Evolutionary conservation across 495 filamentous ascomycete genomes (phyloP), one percentile per base, ranked within the genome.

Genomic region (Hamigera avellanea): DNA sequence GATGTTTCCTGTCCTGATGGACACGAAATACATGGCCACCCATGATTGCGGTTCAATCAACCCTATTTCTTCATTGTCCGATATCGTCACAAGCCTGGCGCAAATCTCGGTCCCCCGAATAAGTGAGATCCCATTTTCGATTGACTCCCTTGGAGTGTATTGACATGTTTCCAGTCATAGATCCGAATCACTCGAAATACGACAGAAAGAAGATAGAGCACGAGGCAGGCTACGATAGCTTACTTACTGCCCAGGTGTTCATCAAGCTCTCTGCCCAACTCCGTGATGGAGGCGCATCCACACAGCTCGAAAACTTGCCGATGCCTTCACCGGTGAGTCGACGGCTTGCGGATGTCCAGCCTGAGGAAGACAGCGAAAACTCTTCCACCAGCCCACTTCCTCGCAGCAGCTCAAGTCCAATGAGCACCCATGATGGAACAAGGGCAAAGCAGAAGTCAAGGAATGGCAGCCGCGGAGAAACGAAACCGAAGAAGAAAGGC

Each of bases 1-100:
- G 19, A 42, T 77, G 6, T 89, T 89, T 49, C 83, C 86, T 0
- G 36, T 67, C 13, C 54, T 91, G 12, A 57, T 86, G 5, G 86
- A 93, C 46, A 89, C 84, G 0, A 89, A 89, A 46, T 86, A 78
- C 41, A 65, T 93, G 36, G 71, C 74, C 14, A 78, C 75, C 5
- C 62, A 72, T 40, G 60, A 65, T 47, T 62, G 63, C 49, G 64
- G 69, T 27, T 64, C 62, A 15, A 66, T 64, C 12, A 67, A 73
- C 8, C 61, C 67, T 36, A 52, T 45, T 14, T 61, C 71, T 2
- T 70, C 70, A 12, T 46, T 82, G 23, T 55, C 68, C 23, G 59
- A 69, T 14, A 57, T 78, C 28, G 62, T 69, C 34, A 41, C 57
- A 15, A 56, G 49, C 26, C 49, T 76, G 16, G 39, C 49, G 9